Conservation (phyloP, 2,329 filamentous ascomycete genomes). For the Phialophora verrucosa region DNA sequence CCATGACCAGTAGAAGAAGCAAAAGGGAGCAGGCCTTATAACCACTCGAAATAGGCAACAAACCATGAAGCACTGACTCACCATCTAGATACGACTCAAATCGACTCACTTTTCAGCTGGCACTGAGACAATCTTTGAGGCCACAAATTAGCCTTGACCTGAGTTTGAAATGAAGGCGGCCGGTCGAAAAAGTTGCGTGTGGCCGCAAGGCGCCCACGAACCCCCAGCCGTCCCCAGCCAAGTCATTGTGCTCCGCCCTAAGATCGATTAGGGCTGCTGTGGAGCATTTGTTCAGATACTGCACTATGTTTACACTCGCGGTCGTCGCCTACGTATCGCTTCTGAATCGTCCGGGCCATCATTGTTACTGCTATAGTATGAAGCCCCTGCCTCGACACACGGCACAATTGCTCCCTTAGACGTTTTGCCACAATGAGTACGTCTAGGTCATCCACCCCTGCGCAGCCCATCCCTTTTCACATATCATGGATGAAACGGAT, state of each 20-base stretch:
- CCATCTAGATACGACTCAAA: conserved; percentile 5
- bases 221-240: neutral
- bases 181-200: neutral
- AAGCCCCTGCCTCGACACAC: neutral
- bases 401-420: conserved; percentile 5
- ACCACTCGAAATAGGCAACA: conserved; percentile 2
- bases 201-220: neutral
- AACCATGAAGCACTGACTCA: conserved; percentile 11
- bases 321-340: neutral
- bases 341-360: neutral
- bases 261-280: neutral
- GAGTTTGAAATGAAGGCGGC: neutral
- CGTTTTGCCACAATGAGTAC: conserved; percentile 32
- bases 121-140: neutral
- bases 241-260: too few species aligned
- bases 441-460: conserved; percentile 9
- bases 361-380: conserved; percentile 19
- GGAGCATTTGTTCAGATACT: neutral
- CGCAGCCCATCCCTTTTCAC: conserved; percentile 20
- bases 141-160: neutral
- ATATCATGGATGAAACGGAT: conserved; percentile 37
- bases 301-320: conserved; percentile 8
- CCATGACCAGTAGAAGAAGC: neutral
- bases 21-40: neutral
- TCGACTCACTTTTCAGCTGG: neutral